These are phyloP conservation scores for Tulasnella sp. DNA, from an alignment of 768 basidiomycete species.

Conservation along the genomic window DNA sequence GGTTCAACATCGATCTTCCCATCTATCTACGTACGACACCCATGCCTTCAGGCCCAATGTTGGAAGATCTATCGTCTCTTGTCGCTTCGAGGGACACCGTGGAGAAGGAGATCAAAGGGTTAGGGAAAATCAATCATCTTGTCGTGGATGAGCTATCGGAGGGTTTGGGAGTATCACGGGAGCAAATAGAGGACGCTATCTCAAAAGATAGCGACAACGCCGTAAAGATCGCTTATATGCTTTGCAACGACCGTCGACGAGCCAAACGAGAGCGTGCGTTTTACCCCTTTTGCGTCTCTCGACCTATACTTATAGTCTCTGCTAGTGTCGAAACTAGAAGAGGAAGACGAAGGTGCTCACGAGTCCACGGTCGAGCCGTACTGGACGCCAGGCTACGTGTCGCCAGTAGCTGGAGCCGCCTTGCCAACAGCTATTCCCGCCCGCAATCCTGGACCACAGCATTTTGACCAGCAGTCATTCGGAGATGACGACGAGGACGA, in stretches of 20 bases:
- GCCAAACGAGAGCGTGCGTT: constrained; percentile 72
- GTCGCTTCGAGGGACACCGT: constrained; percentile 49
- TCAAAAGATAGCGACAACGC: constrained; percentile 81
- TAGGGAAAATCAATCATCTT: constrained; percentile 85
- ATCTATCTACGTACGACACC: constrained; percentile 65
- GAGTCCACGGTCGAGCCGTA: constrained; percentile 5
- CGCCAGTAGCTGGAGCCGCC: neutral
- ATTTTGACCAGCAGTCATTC: constrained; percentile 6
- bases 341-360: constrained; percentile 42
- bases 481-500: constrained; percentile 20
- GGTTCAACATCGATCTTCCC: constrained; percentile 75
- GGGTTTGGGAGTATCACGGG: constrained; percentile 62
- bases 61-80: constrained; percentile 59
- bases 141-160: constrained; percentile 70
- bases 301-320: constrained; percentile 19
- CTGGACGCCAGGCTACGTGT: constrained; percentile 6
- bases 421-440: constrained; percentile 14
- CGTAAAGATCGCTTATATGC: constrained; percentile 92
- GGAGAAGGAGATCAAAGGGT: constrained; percentile 73
- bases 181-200: constrained; percentile 80
- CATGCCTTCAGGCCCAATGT: constrained; percentile 59
- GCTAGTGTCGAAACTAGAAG: constrained; percentile 62
- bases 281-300: neutral
- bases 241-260: constrained; percentile 77
- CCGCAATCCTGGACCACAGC: neutral